Evolutionary conservation across 2,329 filamentous ascomycete genomes (phyloP), one percentile per base, ranked within the genome.

Genomic region (Paracamarosporium sp.): DNA sequence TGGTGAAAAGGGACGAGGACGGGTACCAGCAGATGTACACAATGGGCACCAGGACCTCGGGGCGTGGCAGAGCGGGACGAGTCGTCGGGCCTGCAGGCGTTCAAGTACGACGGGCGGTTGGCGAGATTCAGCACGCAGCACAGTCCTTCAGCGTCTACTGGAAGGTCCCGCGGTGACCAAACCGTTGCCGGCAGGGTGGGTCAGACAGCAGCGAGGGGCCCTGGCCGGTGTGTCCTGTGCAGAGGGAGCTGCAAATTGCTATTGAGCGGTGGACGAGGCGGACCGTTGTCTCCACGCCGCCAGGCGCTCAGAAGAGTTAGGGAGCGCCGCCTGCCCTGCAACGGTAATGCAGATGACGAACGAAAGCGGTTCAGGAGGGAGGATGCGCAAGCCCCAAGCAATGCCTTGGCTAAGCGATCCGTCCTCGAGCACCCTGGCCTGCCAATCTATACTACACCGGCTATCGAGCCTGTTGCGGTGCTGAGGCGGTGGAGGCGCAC

Each of bases 301-400:
- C 66, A 67, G 56, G 48, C 60, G 56, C 71, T 68, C 48, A 68
- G 63, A 63, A 48, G 56, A 66, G 71, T 63, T 73, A 73, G 71
- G 61, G 45, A 59, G 57, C 58, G 62, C 67, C 66, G 65, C 61
- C 66, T 69, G 67, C 68, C 70, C 72, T 69, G 71, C 67, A 77
- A 77, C 74, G 75, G 75, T 66, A 75, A 71, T 76, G 75, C 74
- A 77, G 74, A 73, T 72, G 70, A 68, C 63, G 66, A 63, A 57
- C 70, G 50, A 66, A 64, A 62, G 61, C 45, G 65, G 69, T 58
- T 67, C 71, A 69, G 70, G 55, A 63, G 56, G 36, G 47, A 59
- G 57, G 69, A 71, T 72, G 71, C 60, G 70, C 71, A 74, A 68
- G 67, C 68, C 64, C 65, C 61, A 64, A 53, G 57, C 57, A 65